Base-by-base conservation (phyloP, 2,329 filamentous ascomycete genomes). In the Neodidymelliopsis sp. region DNA sequence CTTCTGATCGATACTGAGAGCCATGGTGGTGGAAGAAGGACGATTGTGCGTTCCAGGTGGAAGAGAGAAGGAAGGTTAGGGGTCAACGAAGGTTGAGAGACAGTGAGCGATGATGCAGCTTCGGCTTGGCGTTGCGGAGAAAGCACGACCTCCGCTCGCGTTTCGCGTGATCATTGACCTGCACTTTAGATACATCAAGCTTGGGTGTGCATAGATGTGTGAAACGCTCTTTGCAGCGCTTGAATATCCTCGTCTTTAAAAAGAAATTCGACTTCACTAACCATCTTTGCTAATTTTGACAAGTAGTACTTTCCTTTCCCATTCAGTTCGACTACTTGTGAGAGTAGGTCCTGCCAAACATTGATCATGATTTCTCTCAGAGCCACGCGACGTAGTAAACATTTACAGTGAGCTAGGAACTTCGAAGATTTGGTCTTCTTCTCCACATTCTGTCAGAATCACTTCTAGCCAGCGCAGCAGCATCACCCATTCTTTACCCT, bases 1-100 rank as follows among this genome's bases (percentile, higher is more conserved):
- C 79, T 95, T 96, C 59, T 89, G 87, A 74, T 97, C 93, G 54
- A 94, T 90, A 59, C 85, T 89, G 44, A 88, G 87, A 62, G 90
- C 88, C 90, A 94, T 94, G 59, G 57, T 78, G 56, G 55, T 47
- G 38, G 35, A 18, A 29, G 11, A 28, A 18, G 20, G 28, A 37
- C 16, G 12, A 42, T 35, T 34, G 12, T 18, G 35, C 16, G 34
- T 27, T 33, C 23, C 22, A 13, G 29, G 30, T 35, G 29, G n/a
- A n/a, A n/a, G n/a, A n/a, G n/a, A n/a, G n/a, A n/a, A n/a, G n/a
- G n/a, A n/a, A n/a, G n/a, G n/a, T n/a, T n/a, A n/a, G n/a, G n/a
- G n/a, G n/a, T n/a, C n/a, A n/a, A n/a, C n/a, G n/a, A 27, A 29
- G n/a, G 35, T 10, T 27, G 19, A 25, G 29, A 16, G 25, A n/a